Evolutionary conservation across 108 stramenopile species (phyloP), one percentile per base, ranked within the genome.

Genomic region (Cyclotella distinguenda): DNA sequence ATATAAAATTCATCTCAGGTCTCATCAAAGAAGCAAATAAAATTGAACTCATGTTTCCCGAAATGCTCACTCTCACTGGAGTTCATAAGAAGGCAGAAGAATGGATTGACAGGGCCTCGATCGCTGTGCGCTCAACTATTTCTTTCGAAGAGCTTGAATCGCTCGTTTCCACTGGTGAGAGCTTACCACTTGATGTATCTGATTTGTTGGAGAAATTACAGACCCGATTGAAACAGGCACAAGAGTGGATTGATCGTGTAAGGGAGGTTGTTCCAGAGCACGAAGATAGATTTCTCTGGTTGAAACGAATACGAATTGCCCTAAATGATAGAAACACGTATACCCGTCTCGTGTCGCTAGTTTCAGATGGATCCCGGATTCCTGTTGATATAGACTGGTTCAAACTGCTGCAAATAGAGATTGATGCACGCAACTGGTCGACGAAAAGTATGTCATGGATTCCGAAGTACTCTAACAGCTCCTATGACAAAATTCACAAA

Each of bases 21-120:
- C 57, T 90, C 56, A 79, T 87, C 30, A 83, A 83, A 67, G 86
- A 90, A 50, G 75, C 81, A 11, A 79, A 83, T 16, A 78, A 83
- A 42, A 38, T 87, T 21, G 84, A 84, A 42, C 68, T 87, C 1
- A 38, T 50, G 22, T 90, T 82, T 56, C 79, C 83, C 11, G 83
- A 74, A 50, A 55, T 78, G 12, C 38, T 52, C 5, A 74, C 69
- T 33, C 67, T 87, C 10, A 59, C 82, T 4, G 71, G 79, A 15
- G 71, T 85, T 16, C 70, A 84, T 46, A 68, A 77, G 43, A 68
- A 70, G 40, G 68, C 68, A 19, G 83, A 87, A 46, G 70, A 69
- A 31, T 90, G 89, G 89, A 72, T 87, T 32, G 89, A 90, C 11
- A 70, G 86, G 40, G 84, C 86, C 45, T 84, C 82, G 55, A 79